Evolutionary conservation across 768 basidiomycete genomes (phyloP), one percentile per base, ranked within the genome.

Genomic region (Daedalea quercina): DNA sequence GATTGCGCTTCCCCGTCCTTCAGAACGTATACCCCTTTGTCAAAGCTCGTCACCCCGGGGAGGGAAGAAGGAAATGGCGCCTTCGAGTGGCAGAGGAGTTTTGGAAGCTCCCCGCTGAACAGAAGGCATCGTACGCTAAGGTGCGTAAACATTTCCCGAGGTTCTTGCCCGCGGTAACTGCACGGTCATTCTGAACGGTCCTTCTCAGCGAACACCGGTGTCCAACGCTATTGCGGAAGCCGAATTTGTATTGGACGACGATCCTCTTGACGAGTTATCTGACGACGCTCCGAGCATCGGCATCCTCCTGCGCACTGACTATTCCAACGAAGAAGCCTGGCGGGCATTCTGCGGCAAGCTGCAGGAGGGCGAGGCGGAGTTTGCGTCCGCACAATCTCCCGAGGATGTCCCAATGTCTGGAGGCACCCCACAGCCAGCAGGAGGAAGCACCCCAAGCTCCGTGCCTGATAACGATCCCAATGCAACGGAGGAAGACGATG

Each of bases 221-320:
- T 28, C 44, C 31, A 28, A 3, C 12, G 25, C 35, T 28, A 15
- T 20, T 20, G 23, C 63, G 11, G 56, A 58, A 3, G 61, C 59
- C 28, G 66, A 66, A 44, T 65, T 63, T 50, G 54, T 57, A 37
- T 60, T 54, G 7, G 84, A 84, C 60, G 63, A 65, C 9, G 86
- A 88, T 65, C 78, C 78, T 1, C 62, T 78, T 54, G 85, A 87
- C 64, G 63, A 61, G 11, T 56, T 70, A 47, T 57, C 77, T 28
- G 64, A 70, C 22, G 73, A 79, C 20, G 74, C 69, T 7, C 73
- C 73, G 1, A 78, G 79, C 52, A 60, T 81, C 40, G 86, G 86
- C 13, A 60, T 90, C 54, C 63, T 90, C 44, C 63, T 90, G n/a
- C 81, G 89, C 35, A 84, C 87, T 9, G 86, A 90, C 60, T 90